These are phyloP conservation scores for Basipetospora chlamydospora DNA, from an alignment of 2,329 filamentous ascomycete species.

Conservation along the genomic window DNA sequence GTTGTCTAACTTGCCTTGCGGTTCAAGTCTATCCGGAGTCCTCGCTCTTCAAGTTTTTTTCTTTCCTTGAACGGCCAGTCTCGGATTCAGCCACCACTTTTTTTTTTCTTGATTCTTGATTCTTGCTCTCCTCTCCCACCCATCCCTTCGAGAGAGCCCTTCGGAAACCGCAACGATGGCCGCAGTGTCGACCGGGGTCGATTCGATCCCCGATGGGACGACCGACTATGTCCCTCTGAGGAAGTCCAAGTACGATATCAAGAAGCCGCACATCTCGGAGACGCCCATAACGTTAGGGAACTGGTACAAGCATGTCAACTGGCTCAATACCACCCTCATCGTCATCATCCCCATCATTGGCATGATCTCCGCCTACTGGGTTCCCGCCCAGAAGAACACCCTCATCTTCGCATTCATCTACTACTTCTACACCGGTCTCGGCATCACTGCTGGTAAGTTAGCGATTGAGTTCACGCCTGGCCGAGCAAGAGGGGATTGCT, in stretches of 20 bases:
- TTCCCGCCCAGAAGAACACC: slow-evolving; percentile 58
- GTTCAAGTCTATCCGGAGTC: background rate
- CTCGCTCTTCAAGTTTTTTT: background rate
- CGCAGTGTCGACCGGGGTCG: slow-evolving; percentile 6
- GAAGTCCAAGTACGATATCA: slow-evolving; percentile 22
- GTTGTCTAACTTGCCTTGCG: too few species aligned
- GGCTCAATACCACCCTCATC: slow-evolving; percentile 77
- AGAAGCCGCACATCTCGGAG: slow-evolving; percentile 79
- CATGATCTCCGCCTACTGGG: slow-evolving; percentile 62
- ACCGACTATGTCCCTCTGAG: slow-evolving; percentile 36
- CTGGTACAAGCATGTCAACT: slow-evolving; percentile 89
- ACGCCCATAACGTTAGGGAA: slow-evolving; percentile 66
- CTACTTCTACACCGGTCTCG: slow-evolving; percentile 73
- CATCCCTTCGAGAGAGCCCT: too few species aligned
- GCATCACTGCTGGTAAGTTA: slow-evolving; percentile 59
- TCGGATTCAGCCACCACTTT: background rate
- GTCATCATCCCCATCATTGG: slow-evolving; percentile 62
- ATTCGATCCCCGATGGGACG: slow-evolving; percentile 36
- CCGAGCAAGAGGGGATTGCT: too few species aligned
- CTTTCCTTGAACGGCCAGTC: background rate
- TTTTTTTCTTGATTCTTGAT: background rate
- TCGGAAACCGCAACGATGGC: background rate
- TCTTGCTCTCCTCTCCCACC: too few species aligned
- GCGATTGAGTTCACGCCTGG: too few species aligned
- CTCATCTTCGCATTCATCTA: slow-evolving; percentile 59